Conservation (phyloP, 2,329 filamentous ascomycete species). For the Talaromyces sp. region DNA sequence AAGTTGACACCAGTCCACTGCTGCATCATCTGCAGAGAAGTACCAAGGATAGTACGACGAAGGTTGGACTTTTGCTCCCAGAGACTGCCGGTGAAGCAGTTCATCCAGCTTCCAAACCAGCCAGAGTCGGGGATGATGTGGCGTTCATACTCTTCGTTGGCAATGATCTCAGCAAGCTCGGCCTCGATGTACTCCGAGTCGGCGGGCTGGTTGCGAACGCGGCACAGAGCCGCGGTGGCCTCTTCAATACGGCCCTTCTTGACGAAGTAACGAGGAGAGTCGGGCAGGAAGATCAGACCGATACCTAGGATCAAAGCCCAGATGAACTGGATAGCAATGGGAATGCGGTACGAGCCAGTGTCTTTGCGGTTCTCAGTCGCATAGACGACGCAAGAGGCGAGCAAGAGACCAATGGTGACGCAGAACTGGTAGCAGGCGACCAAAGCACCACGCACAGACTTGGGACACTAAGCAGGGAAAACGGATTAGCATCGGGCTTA, state of each 20-base stretch:
- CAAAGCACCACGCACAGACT: constrained; percentile 70
- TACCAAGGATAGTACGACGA: constrained; percentile 65
- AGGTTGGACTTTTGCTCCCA: constrained; percentile 50
- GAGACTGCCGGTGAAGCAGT: constrained; percentile 55
- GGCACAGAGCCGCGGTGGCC: constrained; percentile 58
- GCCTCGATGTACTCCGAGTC: constrained; percentile 70
- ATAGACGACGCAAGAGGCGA: constrained; percentile 71
- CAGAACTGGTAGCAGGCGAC: constrained; percentile 82
- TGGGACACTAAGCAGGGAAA: constrained; percentile 35
- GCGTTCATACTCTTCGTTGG: constrained; percentile 83
- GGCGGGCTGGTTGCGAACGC: constrained; percentile 66
- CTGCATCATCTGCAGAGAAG: constrained; percentile 74
- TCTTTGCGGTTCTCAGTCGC: constrained; percentile 57
- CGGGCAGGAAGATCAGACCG: constrained; percentile 72
- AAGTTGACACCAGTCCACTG: constrained; percentile 86
- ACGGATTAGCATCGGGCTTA: neutral
- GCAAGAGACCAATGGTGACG: constrained; percentile 70
- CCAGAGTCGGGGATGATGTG: constrained; percentile 57
- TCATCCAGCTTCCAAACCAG: constrained; percentile 63
- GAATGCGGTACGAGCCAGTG: constrained; percentile 69
- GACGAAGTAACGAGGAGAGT: constrained; percentile 81
- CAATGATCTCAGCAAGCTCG: constrained; percentile 81
- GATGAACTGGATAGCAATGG: constrained; percentile 71
- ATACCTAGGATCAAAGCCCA: constrained; percentile 70
- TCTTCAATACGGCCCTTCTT: constrained; percentile 65